Conservation (phyloP, 1,139 yeast genomes). For the Sugiyamaella japonica region DNA sequence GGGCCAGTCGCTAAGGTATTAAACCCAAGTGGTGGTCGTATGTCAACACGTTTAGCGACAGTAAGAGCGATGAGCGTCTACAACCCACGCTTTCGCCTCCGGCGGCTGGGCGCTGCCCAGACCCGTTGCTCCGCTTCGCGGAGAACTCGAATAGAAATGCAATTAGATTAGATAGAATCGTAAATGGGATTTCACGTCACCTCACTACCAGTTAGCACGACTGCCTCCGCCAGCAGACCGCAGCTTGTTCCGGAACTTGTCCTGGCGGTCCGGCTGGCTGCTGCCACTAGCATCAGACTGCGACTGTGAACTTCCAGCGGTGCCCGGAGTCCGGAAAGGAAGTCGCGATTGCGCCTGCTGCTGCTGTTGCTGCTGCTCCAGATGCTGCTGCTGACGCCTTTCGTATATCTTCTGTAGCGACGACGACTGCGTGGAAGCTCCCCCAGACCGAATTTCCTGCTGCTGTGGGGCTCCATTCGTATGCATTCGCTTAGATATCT, state of each 20-base stretch:
- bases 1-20: too few relatives aligned
- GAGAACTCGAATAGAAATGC: too few relatives aligned
- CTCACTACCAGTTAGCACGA: conserved; percentile 35
- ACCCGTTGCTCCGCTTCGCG: not conserved
- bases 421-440: conserved; percentile 16
- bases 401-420: conserved; percentile 35
- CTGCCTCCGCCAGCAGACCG: conserved; percentile 28
- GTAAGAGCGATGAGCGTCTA: too few relatives aligned
- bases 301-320: conserved; percentile 11
- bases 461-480: conserved; percentile 1
- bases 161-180: too few relatives aligned
- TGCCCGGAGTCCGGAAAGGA: conserved; percentile 14
- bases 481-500: not conserved
- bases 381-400: conserved; percentile 27
- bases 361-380: conserved; percentile 15
- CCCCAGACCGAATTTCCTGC: not conserved
- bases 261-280: conserved; percentile 20
- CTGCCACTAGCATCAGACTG: conserved; percentile 3
- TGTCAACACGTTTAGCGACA: too few relatives aligned
- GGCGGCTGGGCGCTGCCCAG: not conserved
- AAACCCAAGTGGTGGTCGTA: too few relatives aligned
- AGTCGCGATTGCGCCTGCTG: conserved; percentile 11
- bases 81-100: too few relatives aligned
- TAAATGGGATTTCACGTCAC: too few relatives aligned
- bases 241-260: conserved; percentile 31